Evolutionary conservation across 768 basidiomycete species (phyloP), one percentile per base, ranked within the genome.

Genomic region (Termitomyces sp.): DNA sequence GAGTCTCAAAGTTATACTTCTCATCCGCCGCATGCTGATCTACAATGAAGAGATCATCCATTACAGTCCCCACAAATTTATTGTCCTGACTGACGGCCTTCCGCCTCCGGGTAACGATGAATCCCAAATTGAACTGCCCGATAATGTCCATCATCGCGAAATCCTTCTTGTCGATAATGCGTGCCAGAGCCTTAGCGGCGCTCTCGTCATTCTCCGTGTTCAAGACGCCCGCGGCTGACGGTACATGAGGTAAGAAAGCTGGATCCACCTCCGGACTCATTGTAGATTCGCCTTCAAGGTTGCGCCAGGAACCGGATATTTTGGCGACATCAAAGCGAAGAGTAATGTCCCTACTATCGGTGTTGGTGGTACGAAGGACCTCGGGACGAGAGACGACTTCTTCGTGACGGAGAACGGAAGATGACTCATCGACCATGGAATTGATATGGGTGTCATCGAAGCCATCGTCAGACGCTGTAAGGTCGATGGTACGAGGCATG

Each of bases 21-120:
- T 98, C 97, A 73, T 99, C 97, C 5, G 93, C 88, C 5, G 96
- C 96, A 73, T 98, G 96, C 70, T 98, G 96, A 68, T 98, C 96
- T 17, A 98, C 83, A 63, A 99, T 94, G 75, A 98, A 98, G 46
- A 99, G 77, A 68, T 99, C 96, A 69, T 98, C 96, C 75, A 86
- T 78, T 12, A 43, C 61, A 12, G 52, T 63, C 3, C 25, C 63
- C 9, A 49, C 56, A 15, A 11, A 1, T n/a, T 29, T 64, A 36
- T 51, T n/a, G 2, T 60, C 71, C 32, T 60, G 50, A 43, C 10
- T 42, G n/a, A 59, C 55, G 0, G 40, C 53, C 63, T 77, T 77
- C 60, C 77, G 77, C 66, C 90, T 82, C 6, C 96, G 84, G 2
- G 86, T 84, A 60, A 99, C 83, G 72, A 99, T 94, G 74, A 99